Base-by-base conservation (phyloP, 108 stramenopile species). In the Chaetoceros tenuissimus region DNA sequence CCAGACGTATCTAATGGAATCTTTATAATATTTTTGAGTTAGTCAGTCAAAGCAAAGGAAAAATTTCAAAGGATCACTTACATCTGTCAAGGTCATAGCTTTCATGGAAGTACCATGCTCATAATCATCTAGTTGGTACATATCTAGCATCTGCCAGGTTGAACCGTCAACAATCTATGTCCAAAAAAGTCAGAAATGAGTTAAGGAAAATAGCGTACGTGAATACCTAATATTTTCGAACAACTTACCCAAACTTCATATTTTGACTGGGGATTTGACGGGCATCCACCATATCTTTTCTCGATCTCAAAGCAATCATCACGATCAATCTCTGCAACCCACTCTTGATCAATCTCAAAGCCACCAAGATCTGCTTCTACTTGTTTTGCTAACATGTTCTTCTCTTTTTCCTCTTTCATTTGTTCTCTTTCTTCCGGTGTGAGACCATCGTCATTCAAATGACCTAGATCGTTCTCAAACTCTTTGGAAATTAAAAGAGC, bases 311-410 rank as follows among this genome's bases (percentile, higher is more conserved):
- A 92, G 49, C 84, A 87, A 53, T 92, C 77, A 48, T 92, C 90
- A 31, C 90, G 57, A 60, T 85, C 86, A 43, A 92, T 92, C 57
- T 88, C 86, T 63, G 85, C 86, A 0, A 88, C 86, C 90, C 90
- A 92, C 58, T 92, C 90, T 59, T 84, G 84, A 56, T 92, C 86
- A 30, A 92, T 68, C 59, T 92, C 90, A 68, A 92, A 92, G 17
- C 90, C 90, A 28, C 90, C 87, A 10, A 92, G 71, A 72, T 92
- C 90, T 31, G 90, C 90, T 62, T 92, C 90, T 7, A 92, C 90
- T 67, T 92, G 90, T 25, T 82, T 73, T 53, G 81, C 71, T 28
- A 85, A 73, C 63, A 67, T 84, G 30, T 73, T 82, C 29, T 64
- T 71, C 64, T 92, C 84, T 59, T 86, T 92, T 54, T 88, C 84